Evolutionary conservation across 495 filamentous ascomycete species (phyloP).

Genomic region (Aspergillus egyptiacus): DNA sequence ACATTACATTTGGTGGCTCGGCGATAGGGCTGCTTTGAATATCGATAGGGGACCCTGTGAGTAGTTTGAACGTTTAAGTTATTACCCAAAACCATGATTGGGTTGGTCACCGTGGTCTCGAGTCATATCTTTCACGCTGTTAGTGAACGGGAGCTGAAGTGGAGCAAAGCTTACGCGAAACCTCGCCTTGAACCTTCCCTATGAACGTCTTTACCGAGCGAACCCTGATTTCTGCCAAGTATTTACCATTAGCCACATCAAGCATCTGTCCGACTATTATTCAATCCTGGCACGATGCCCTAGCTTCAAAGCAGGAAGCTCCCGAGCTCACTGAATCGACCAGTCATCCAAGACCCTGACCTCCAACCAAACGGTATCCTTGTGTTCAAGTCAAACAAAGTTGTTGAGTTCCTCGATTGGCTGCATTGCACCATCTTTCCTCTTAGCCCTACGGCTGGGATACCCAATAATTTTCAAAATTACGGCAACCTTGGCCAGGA

Average conservation of each 20-base stretch:
- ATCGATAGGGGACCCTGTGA: conserved; percentile 29
- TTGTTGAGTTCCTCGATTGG: conserved; percentile 29
- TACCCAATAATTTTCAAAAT: conserved; percentile 29
- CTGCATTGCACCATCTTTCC: conserved; percentile 27
- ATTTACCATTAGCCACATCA: conserved; percentile 16
- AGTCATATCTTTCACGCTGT: conserved; percentile 16
- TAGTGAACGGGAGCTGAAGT: conserved; percentile 18
- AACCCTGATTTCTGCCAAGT: conserved; percentile 13
- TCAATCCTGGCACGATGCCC: conserved; percentile 13
- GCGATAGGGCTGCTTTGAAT: conserved; percentile 9
- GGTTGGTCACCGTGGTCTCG: conserved; percentile 13
- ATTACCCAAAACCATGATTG: background rate
- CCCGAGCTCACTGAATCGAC: conserved; percentile 21
- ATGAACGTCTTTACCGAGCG: conserved; percentile 22
- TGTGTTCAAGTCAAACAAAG: conserved; percentile 21
- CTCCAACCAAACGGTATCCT: conserved; percentile 31
- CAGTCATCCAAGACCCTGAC: conserved; percentile 29
- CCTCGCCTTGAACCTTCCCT: conserved; percentile 18
- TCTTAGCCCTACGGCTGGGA: conserved; percentile 24
- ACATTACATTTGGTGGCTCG: conserved; percentile 27
- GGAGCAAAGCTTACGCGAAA: conserved; percentile 15
- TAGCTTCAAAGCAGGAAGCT: conserved; percentile 11
- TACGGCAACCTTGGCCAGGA: conserved; percentile 22
- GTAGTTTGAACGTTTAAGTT: too few relatives aligned
- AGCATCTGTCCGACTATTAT: conserved; percentile 19